Percentiles rank a stretch among this genome's conserved stretches.
Evolutionary conservation across 2,329 filamentous ascomycete genomes (phyloP).

Genomic region (Aureobasidium musti): DNA sequence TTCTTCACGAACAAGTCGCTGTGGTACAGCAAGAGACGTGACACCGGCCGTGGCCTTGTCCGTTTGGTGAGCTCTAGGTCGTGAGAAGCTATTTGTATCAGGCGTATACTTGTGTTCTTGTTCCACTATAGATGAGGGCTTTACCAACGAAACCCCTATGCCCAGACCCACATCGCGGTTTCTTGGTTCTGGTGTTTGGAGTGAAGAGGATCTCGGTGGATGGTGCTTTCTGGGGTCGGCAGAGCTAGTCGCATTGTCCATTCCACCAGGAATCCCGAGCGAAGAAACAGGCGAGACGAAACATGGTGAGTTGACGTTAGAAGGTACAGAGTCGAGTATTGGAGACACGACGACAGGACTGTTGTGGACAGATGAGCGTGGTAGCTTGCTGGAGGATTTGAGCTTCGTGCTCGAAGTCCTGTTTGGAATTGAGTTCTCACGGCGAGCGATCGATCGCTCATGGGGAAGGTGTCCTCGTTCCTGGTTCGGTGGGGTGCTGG

Average conservation of each 20-base stretch:
- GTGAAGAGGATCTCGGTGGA: slow-evolving; percentile 9
- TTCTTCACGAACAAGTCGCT: not conserved
- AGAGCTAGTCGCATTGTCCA: not conserved
- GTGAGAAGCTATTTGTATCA: slow-evolving; percentile 35
- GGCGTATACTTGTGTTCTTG: slow-evolving; percentile 17
- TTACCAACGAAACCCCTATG: not conserved
- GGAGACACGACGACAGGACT: slow-evolving; percentile 17
- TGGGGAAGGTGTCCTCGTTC: slow-evolving; percentile 40
- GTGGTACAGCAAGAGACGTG: not conserved
- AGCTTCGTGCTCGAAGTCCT: not conserved
- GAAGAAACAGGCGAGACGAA: not conserved
- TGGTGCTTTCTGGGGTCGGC: not conserved
- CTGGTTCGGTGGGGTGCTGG: slow-evolving; percentile 32
- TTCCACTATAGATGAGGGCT: not conserved
- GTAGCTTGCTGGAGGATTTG: slow-evolving; percentile 5
- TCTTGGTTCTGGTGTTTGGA: not conserved
- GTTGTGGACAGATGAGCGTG: slow-evolving; percentile 9
- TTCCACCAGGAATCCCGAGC: not conserved
- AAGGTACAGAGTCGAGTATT: not conserved
- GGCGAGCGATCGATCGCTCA: slow-evolving; percentile 29
- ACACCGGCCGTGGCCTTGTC: not conserved
- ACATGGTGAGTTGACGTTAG: not conserved
- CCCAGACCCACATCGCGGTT: slow-evolving; percentile 1
- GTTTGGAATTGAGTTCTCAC: not conserved
- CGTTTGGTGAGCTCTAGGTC: slow-evolving; percentile 22